A percentile compares a stretch with the other conserved stretches of the same genome.
Evolutionary conservation across 179 eudicot species (phyloP).

Genomic region (Vitellaria paradoxa): DNA sequence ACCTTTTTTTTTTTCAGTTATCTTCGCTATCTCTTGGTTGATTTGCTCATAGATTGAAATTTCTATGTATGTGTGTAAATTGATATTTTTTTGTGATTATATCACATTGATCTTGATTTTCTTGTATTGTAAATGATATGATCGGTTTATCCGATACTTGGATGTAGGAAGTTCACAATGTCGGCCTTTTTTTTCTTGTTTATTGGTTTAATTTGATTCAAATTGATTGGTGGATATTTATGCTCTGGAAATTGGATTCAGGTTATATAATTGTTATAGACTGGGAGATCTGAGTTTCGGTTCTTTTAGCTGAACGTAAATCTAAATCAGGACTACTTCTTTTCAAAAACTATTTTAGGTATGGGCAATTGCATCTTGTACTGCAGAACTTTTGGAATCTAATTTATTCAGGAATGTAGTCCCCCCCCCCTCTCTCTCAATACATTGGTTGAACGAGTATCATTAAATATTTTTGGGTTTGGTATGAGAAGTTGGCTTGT

Average conservation of each 20-base stretch:
- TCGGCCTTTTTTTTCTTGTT: background rate
- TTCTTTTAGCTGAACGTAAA: background rate
- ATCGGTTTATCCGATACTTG: background rate
- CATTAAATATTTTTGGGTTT: background rate
- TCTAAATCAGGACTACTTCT: background rate
- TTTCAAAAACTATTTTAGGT: background rate
- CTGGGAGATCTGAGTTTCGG: background rate
- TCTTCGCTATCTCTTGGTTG: background rate
- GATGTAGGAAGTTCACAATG: slow-evolving; percentile 3
- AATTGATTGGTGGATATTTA: background rate
- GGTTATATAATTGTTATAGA: background rate
- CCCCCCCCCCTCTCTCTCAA: too few relatives aligned
- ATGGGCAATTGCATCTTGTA: background rate
- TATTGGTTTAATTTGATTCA: background rate
- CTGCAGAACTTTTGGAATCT: background rate
- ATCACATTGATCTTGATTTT: slow-evolving; percentile 3
- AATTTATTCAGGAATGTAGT: background rate
- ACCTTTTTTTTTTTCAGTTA: background rate
- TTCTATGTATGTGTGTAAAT: background rate
- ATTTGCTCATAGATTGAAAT: background rate
- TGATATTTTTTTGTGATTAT: background rate
- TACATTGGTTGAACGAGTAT: too few relatives aligned
- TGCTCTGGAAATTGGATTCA: background rate
- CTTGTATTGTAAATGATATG: background rate
- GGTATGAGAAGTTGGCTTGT: background rate